Base-by-base conservation (phyloP, 371 early-diverging fungal species). In the Basidiobolus heterosporus region DNA sequence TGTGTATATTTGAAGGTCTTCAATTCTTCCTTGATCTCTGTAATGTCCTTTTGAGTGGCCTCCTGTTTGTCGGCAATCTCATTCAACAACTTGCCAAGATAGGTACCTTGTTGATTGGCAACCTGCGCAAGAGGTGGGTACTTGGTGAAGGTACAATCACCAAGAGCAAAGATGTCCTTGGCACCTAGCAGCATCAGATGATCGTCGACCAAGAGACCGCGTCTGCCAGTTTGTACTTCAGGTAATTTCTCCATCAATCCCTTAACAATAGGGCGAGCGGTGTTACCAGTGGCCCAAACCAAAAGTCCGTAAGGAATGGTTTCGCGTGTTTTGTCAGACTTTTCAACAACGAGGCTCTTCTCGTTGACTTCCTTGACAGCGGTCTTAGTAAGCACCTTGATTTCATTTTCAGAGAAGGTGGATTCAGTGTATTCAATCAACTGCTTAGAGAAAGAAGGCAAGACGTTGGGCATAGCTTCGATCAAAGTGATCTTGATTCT, bases 211-310 rank as follows among this genome's bases (percentile, higher is more conserved):
- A 74, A 67, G 43, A 91, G 58, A 20, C 91, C 94, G 36, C 89
- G 84, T 14, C 62, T 57, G 22, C n/a, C 9, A 19, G 62, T 85
- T 59, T 93, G 94, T 3, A 62, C 53, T 15, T 70, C 70, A 18
- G 78, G 69, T 35, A 85, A 58, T 54, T 75, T 70, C 50, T 70
- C 64, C 67, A 85, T 82, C 55, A 91, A 57, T 40, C 82, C 70
- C 19, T 72, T 59, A 44, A 86, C 69, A 23, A 89, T 61, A 3
- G 88, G 83, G 36, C 88, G 73, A 14, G 86, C 66, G n/a, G 88
- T 85, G 59, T 91, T 93, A 24, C 94, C 91, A 1, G 93, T 89
- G 21, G 91, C 90, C 91, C 94, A 93, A 7, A 90, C 91, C 24
- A 90, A 64, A 45, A 90, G 60, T 38, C 93, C 93, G 51, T 84